These are phyloP conservation scores for Capsicum pubescens DNA, from an alignment of 257 asterid species.

Conservation along the genomic window DNA sequence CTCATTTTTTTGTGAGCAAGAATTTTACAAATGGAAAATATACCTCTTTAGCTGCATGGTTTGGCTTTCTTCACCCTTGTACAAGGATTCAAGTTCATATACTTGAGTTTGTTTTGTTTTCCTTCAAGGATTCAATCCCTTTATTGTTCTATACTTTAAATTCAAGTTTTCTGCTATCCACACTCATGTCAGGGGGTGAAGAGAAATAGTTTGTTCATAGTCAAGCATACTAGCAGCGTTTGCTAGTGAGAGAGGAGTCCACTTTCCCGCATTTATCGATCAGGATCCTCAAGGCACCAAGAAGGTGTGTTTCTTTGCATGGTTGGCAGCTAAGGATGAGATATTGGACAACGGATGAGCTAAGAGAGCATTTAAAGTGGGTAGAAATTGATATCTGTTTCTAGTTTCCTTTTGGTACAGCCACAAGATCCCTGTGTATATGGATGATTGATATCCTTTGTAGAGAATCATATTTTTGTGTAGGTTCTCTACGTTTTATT, in stretches of 20 bases:
- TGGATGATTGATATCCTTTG: conserved; percentile 1
- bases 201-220: neutral
- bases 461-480: conserved; percentile 13
- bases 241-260: neutral
- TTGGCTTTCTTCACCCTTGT: conserved; percentile 11
- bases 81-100: conserved; percentile 18
- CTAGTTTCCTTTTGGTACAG: conserved; percentile 6
- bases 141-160: neutral
- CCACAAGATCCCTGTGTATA: neutral
- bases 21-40: neutral
- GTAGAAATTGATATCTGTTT: neutral
- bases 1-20: neutral
- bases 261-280: neutral
- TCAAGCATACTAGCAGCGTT: neutral
- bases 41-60: neutral
- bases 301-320: conserved; percentile 20
- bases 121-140: neutral
- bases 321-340: neutral
- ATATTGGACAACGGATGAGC: neutral
- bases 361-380: neutral
- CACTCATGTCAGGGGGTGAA: neutral
- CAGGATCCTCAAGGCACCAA: neutral
- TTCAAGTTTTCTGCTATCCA: neutral
- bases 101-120: neutral
- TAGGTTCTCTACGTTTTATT: neutral